A percentile compares a stretch with the other conserved stretches of the same genome.
These are phyloP conservation scores for Sphagnum magellanicum DNA, from an alignment of 228 moss, liverwort and hornwort species.

Conservation along the genomic window DNA sequence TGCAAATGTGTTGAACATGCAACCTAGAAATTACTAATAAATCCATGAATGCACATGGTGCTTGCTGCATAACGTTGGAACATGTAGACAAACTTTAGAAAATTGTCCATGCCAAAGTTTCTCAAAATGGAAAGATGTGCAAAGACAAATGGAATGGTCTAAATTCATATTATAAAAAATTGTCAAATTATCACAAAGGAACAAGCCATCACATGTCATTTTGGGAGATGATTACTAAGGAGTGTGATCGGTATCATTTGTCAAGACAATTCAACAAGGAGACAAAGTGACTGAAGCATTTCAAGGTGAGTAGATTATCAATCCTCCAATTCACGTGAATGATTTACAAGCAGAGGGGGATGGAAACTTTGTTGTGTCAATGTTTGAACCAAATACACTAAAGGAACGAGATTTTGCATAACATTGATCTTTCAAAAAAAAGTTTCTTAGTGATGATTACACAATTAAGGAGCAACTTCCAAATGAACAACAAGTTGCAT, in stretches of 20 bases:
- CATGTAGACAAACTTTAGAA: not conserved
- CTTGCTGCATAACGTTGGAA: not conserved
- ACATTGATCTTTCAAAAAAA: not conserved
- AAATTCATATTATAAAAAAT: not conserved
- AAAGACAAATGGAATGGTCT: not conserved
- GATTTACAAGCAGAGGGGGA: not conserved
- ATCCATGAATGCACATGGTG: not conserved
- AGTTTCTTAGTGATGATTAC: not conserved
- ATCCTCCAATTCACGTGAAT: not conserved
- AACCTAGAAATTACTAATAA: not conserved
- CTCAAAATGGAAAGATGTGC: not conserved
- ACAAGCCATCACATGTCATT: not conserved
- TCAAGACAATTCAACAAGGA: not conserved
- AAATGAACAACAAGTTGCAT: not conserved
- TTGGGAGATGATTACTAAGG: not conserved
- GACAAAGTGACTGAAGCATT: not conserved
- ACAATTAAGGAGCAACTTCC: not conserved
- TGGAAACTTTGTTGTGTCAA: not conserved
- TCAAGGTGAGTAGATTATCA: not conserved
- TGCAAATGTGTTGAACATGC: not conserved
- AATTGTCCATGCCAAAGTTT: not conserved
- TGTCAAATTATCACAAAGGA: not conserved
- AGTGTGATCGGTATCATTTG: not conserved
- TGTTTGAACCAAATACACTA: not conserved
- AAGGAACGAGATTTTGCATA: not conserved